A percentile compares a stretch with the other conserved stretches of the same genome.
These are phyloP conservation scores for Pseudophaeomoniella oleicola DNA, from an alignment of 2,329 filamentous ascomycete species.

Conservation along the genomic window DNA sequence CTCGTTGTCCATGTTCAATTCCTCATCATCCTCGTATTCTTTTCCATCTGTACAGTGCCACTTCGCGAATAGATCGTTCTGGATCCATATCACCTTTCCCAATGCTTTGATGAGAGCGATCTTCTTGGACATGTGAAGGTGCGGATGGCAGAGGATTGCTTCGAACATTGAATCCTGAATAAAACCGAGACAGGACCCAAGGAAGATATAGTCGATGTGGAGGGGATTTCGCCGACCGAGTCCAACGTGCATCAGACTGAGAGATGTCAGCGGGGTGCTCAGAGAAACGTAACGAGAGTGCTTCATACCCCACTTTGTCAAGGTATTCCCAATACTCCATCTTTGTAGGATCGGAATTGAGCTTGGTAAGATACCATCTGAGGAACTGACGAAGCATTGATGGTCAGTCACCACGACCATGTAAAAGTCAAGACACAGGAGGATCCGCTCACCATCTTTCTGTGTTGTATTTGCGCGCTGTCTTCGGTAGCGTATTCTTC, in stretches of 20 bases:
- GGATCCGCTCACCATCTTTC: conserved; percentile 52
- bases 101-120: conserved; percentile 61
- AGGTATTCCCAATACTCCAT: conserved; percentile 75
- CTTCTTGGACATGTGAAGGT: conserved; percentile 52
- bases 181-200: conserved; percentile 56
- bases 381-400: conserved; percentile 35
- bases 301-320: conserved; percentile 59
- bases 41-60: conserved; percentile 61
- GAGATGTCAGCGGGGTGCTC: neutral
- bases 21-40: conserved; percentile 35
- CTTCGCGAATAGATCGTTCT: conserved; percentile 74
- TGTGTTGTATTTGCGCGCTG: conserved; percentile 59
- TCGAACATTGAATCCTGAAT: conserved; percentile 67
- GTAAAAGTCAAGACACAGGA: neutral
- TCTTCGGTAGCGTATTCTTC: conserved; percentile 51
- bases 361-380: conserved; percentile 58
- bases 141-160: conserved; percentile 58
- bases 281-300: neutral
- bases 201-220: conserved; percentile 69
- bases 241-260: conserved; percentile 65
- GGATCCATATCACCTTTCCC: conserved; percentile 74
- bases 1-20: conserved; percentile 17
- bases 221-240: conserved; percentile 56
- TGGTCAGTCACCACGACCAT: neutral
- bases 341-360: conserved; percentile 59